phyloP scores from a whole-genome alignment of 768 basidiomycete genomes.

The Suillus spraguei region DNA sequence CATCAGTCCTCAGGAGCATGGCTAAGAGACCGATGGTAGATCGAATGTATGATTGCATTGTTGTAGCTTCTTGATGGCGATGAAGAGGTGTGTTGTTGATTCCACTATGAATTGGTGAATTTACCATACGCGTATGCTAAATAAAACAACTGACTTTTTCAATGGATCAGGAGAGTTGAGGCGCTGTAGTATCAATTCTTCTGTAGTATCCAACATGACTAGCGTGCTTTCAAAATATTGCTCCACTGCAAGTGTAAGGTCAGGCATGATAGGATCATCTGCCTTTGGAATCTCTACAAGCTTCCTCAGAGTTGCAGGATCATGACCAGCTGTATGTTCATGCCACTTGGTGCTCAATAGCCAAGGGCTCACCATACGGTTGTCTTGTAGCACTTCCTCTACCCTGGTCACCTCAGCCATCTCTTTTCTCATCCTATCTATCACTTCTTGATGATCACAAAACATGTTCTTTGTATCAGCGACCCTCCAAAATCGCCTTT shows the following conservation, averaged over 20 bases:
- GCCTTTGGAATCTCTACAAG: not conserved
- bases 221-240: conserved; percentile 11
- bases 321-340: not conserved
- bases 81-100: conserved; percentile 30
- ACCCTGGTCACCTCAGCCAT: not conserved
- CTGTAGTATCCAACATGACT: not conserved
- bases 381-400: conserved; percentile 3
- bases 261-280: not conserved
- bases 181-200: conserved; percentile 15
- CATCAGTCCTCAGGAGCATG: conserved; percentile 6
- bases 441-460: not conserved
- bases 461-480: fast-evolving
- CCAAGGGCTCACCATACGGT: conserved; percentile 12
- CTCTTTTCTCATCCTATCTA: not conserved
- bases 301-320: not conserved
- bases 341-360: conserved; percentile 13
- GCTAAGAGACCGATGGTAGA: not conserved
- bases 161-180: conserved; percentile 17
- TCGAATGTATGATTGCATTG: conserved; percentile 18
- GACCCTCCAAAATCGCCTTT: not conserved
- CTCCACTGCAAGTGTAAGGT: not conserved
- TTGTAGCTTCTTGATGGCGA: conserved; percentile 16
- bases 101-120: conserved; percentile 3
- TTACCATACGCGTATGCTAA: not conserved
- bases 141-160: not conserved